Evolutionary conservation across 495 filamentous ascomycete genomes (phyloP), one percentile per base, ranked within the genome.

Genomic region (Aspergillus leporis): DNA sequence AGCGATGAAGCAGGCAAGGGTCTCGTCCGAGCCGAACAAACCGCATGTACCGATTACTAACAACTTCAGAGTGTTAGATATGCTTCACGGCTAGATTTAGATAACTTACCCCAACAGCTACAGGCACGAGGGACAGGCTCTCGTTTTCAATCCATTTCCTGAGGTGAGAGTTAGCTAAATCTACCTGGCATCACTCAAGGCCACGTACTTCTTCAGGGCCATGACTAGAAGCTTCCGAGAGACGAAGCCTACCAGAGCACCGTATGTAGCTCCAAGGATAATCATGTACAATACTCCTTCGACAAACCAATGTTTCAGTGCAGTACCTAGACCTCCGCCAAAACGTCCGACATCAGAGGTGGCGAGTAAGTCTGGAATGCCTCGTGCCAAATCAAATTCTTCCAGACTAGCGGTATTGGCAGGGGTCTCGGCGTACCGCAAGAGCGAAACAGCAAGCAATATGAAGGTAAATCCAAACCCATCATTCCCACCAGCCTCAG

Each of bases 381-480:
- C 65, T 51, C 66, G 53, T 12, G 55, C 63, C 21, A 62, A 45
- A 53, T 70, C 68, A 45, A 70, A 67, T 8, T 64, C 61, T 22
- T 67, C 59, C 28, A 70, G 19, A 1, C 56, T 58, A 4, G 51
- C 23, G 5, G 65, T 56, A 51, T 67, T 64, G 0, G 36, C 64
- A 7, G 73, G 72, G 0, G 71, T 67, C 13, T 81, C 74, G 32
- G 78, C 80, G 51, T 86, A 80, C 0, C 81, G 79, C 12, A 85
- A 71, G 16, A 86, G 70, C 28, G 82, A 79, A 30, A 78, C 74
- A 0, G 81, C 82, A 13, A 85, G 78, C 68, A 85, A 70, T 0
- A 87, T 67, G 51, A 87, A 85, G 0, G 83, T 81, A 28, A 84
- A 87, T 0, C 83, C 83, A 51, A 87, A 83, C 0, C 83, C 84